Conservation (phyloP, 2,329 filamentous ascomycete genomes). For the Claviceps digitariae region DNA sequence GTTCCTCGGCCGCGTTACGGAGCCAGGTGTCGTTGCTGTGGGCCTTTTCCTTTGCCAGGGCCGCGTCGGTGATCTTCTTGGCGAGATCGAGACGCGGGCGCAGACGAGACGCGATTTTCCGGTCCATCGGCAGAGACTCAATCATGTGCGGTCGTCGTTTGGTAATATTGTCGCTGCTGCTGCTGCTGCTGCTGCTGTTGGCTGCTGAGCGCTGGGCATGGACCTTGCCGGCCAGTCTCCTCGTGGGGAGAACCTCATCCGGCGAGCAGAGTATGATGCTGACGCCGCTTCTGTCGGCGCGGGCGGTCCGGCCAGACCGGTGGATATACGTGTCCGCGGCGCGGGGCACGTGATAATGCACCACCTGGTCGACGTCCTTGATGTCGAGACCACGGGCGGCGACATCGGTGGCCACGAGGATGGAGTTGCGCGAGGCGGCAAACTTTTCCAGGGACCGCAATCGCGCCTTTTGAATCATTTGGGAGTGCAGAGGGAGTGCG, state of each 20-base stretch:
- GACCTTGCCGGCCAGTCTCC: constrained; percentile 75
- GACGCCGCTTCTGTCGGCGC: constrained; percentile 61
- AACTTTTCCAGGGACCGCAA: constrained; percentile 89
- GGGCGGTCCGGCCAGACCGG: constrained; percentile 84
- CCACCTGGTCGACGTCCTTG: constrained; percentile 70
- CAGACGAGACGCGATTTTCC: constrained; percentile 61
- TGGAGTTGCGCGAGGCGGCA: constrained; percentile 47
- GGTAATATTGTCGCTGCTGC: neutral
- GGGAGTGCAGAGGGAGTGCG: constrained; percentile 70
- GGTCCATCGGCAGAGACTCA: constrained; percentile 70
- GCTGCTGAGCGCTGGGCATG: constrained; percentile 46
- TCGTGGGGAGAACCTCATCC: constrained; percentile 76
- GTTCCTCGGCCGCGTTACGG: constrained; percentile 70
- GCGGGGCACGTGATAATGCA: constrained; percentile 92
- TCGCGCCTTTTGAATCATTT: constrained; percentile 92
- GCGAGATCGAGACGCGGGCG: constrained; percentile 66
- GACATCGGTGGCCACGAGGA: constrained; percentile 86
- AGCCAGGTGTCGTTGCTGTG: constrained; percentile 77
- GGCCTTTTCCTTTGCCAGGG: constrained; percentile 76
- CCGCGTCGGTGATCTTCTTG: constrained; percentile 76
- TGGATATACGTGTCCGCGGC: constrained; percentile 91
- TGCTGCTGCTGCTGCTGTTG: constrained; percentile 20
- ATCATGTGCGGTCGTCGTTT: constrained; percentile 46
- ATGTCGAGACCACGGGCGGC: constrained; percentile 92
- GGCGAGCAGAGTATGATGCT: constrained; percentile 83